Percentiles rank a stretch among this genome's conserved stretches.
These are phyloP conservation scores for Chondrostereum purpureum DNA, from an alignment of 1,284 basidiomycete species.

Conservation along the genomic window DNA sequence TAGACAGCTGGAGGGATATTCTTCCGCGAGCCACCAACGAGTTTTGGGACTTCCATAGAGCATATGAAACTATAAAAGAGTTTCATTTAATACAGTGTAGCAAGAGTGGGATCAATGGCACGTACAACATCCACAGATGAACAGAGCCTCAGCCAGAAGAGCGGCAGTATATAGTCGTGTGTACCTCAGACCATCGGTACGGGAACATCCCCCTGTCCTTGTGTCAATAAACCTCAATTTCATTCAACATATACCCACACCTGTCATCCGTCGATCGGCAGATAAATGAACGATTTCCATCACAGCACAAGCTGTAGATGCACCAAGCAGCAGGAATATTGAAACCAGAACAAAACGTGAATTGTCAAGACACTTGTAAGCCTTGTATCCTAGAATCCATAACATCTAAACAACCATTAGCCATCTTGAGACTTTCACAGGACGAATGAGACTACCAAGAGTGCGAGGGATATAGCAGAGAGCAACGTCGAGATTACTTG, in stretches of 20 bases:
- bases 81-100: not conserved
- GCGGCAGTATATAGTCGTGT: slow-evolving; percentile 43
- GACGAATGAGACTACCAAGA: too few relatives aligned
- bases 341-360: slow-evolving; percentile 42
- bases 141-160: slow-evolving; percentile 47
- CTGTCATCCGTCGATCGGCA: slow-evolving; percentile 38
- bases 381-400: slow-evolving; percentile 60
- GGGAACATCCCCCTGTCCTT: slow-evolving; percentile 32
- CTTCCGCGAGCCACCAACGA: slow-evolving; percentile 48
- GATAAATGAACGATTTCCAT: slow-evolving; percentile 34
- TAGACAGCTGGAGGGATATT: slow-evolving; percentile 45
- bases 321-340: slow-evolving; percentile 34
- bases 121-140: slow-evolving; percentile 58
- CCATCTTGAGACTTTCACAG: too few relatives aligned
- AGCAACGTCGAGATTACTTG: slow-evolving; percentile 30
- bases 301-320: slow-evolving; percentile 34
- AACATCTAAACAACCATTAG: too few relatives aligned
- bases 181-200: slow-evolving; percentile 26
- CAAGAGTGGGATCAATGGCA: slow-evolving; percentile 15
- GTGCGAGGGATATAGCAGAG: slow-evolving; percentile 34
- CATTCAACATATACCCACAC: slow-evolving; percentile 22
- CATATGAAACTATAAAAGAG: slow-evolving; percentile 41
- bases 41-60: slow-evolving; percentile 48
- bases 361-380: slow-evolving; percentile 57
- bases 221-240: slow-evolving; percentile 3